A percentile compares a stretch with the other conserved stretches of the same genome.
phyloP scores from a whole-genome alignment of 2,329 filamentous ascomycete species.

The Aspergillus spinulosporus region DNA sequence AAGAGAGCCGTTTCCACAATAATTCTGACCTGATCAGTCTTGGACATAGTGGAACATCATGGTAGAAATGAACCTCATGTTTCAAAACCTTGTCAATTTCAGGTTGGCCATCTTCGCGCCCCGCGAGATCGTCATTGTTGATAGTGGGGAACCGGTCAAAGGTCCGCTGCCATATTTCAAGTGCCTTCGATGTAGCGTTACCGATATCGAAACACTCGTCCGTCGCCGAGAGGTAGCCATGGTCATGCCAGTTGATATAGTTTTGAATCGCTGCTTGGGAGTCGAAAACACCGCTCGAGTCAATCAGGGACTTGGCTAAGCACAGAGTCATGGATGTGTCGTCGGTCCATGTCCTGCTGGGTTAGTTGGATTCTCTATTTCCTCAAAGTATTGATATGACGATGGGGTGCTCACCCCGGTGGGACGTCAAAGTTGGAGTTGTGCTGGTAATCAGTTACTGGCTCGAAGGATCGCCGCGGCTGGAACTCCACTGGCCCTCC shows the following conservation, averaged over 20 bases:
- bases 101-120: background rate
- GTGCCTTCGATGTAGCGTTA: slow-evolving; percentile 31
- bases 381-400: background rate
- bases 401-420: background rate
- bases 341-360: slow-evolving; percentile 41
- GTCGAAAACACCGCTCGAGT: slow-evolving; percentile 31
- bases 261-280: slow-evolving; percentile 34
- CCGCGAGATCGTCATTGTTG: background rate
- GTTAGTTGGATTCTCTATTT: background rate
- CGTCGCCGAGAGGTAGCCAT: slow-evolving; percentile 41
- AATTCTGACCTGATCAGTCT: background rate
- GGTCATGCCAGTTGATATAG: slow-evolving; percentile 40
- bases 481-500: slow-evolving; percentile 47
- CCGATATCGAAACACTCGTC: slow-evolving; percentile 44
- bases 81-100: background rate
- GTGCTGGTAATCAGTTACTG: slow-evolving; percentile 28
- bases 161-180: slow-evolving; percentile 34
- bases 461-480: slow-evolving; percentile 36
- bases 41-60: slow-evolving; percentile 14
- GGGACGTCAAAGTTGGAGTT: slow-evolving; percentile 1
- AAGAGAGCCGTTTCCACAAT: too few relatives aligned
- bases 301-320: slow-evolving; percentile 42
- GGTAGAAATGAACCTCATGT: background rate
- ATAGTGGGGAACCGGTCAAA: background rate
- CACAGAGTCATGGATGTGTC: slow-evolving; percentile 49